Percentiles rank a stretch among this genome's conserved stretches.
Conservation (phyloP, 139 green algal genomes). For the Closterium sp. region DNA sequence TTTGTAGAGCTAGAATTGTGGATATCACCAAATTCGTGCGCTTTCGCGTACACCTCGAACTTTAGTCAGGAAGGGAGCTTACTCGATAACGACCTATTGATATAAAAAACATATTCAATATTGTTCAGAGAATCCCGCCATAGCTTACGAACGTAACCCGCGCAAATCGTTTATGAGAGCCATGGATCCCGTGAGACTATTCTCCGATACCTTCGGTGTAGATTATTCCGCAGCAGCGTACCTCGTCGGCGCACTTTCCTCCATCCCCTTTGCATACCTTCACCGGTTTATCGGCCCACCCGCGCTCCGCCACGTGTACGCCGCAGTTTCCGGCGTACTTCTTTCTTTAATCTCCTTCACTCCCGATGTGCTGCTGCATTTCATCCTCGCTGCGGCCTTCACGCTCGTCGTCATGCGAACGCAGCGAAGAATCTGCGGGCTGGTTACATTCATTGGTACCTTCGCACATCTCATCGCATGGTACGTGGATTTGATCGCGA, state of each 20-base stretch:
- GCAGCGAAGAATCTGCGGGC: background rate
- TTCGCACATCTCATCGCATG: conserved; percentile 36
- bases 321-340: background rate
- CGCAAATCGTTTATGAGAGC: background rate
- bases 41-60: too few species aligned
- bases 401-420: conserved; percentile 4
- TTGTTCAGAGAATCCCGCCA: too few species aligned
- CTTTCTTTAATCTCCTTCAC: background rate
- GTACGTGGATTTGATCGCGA: background rate
- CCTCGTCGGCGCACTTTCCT: background rate
- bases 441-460: conserved; percentile 14
- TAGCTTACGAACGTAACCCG: background rate
- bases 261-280: background rate
- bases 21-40: too few species aligned
- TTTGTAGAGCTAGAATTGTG: too few species aligned
- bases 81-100: too few species aligned
- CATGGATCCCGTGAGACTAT: background rate
- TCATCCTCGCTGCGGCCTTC: background rate
- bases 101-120: background rate
- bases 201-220: background rate
- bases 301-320: background rate
- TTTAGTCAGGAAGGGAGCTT: too few species aligned
- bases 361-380: background rate
- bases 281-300: background rate
- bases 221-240: background rate